Evolutionary conservation across 2,329 filamentous ascomycete species (phyloP), one percentile per base, ranked within the genome.

Genomic region (Alternaria sp.): DNA sequence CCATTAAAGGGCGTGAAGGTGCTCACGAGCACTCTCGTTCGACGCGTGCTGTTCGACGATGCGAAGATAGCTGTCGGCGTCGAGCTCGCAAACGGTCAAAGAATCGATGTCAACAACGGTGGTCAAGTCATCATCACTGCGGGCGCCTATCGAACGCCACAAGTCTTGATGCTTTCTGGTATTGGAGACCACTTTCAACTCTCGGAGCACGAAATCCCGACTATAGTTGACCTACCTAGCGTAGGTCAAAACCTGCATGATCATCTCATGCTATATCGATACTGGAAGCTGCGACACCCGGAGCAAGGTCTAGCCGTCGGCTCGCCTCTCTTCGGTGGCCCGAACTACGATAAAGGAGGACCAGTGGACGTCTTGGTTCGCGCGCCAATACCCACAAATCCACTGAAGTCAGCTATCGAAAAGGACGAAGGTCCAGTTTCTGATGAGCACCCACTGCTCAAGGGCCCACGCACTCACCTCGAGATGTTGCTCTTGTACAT

Each of bases 231-330:
- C 61, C 83, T 87, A 1, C 83, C 84, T 1, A 84, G 87, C 32
- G 87, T 91, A 2, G 88, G 88, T 3, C 84, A 83, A 61, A 88
- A 90, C 75, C 78, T 91, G 4, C 81, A 87, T 46, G 88, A 91
- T 70, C 87, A 88, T 46, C 26, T 69, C 18, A 60, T 68, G 56
- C 22, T 65, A n/a, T 68, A 62, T 36, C 62, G 68, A 22, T 70
- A 70, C 61, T 73, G 69, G 70, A 71, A 71, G 53, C 60, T 73
- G 12, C 65, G 65, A 18, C 47, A 70, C 32, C 69, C 70, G 2
- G 69, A 70, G n/a, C 32, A 58, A 34, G 69, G 69, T 2, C 59
- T 70, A 7, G 60, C 70, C 3, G 54, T 71, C 20, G 32, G 69
- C 14, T 69, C 67, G 3, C 66, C 69, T 24, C 11, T 42, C 2